phyloP scores from a whole-genome alignment of 352 stramenopile genomes.

The Globisporangium echinulatum region DNA sequence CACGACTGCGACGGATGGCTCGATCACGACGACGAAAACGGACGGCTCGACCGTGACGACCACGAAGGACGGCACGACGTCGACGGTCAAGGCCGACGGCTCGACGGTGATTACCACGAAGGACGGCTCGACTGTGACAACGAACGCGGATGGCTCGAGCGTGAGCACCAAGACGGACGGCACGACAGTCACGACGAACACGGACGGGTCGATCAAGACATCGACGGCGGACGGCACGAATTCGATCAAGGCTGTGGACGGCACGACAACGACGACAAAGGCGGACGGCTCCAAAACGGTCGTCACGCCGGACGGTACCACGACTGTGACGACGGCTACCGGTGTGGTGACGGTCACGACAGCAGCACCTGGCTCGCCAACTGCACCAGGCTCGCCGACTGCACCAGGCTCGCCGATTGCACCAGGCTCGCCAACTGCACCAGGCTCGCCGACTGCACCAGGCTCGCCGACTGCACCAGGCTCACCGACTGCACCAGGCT shows the following conservation, averaged over 20 bases:
- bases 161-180: slow-evolving; percentile 6
- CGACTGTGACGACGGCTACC: slow-evolving; percentile 3
- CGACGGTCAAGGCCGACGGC: slow-evolving; percentile 2
- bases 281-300: slow-evolving; percentile 7
- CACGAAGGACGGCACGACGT: slow-evolving; percentile 6
- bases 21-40: slow-evolving; percentile 7
- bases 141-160: slow-evolving; percentile 3
- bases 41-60: slow-evolving; percentile 6
- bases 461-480: too few relatives aligned
- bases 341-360: slow-evolving; percentile 3
- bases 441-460: slow-evolving; percentile 1
- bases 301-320: slow-evolving; percentile 2
- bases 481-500: too few relatives aligned
- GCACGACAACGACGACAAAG: slow-evolving; percentile 3
- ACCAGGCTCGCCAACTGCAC: slow-evolving; percentile 2
- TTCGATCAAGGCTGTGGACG: not conserved
- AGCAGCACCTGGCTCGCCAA: slow-evolving; percentile 5
- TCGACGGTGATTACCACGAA: slow-evolving; percentile 1
- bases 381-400: slow-evolving; percentile 3
- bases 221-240: slow-evolving; percentile 7
- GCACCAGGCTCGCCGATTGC: too few relatives aligned
- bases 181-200: not conserved
- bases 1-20: slow-evolving; percentile 6
- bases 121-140: slow-evolving; percentile 2
- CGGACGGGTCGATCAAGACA: slow-evolving; percentile 6